These are phyloP conservation scores for Leptomonas pyrrhocoris DNA, from an alignment of 208 protist species.

Conservation along the genomic window DNA sequence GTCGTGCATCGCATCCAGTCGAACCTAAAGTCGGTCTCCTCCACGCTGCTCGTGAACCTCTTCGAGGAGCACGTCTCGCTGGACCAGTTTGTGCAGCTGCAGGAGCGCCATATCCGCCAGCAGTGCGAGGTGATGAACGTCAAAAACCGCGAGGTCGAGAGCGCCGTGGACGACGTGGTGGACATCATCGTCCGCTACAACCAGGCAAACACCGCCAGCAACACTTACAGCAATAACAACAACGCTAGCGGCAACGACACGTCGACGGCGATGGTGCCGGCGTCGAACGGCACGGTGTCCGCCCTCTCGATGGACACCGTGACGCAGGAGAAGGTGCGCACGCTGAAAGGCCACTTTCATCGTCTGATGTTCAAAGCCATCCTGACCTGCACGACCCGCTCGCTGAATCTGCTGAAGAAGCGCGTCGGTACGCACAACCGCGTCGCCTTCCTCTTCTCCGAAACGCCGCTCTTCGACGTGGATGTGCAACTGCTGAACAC, in stretches of 20 bases:
- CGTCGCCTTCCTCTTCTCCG: conserved; percentile 92
- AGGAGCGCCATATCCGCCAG: conserved; percentile 90
- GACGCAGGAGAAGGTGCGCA: conserved; percentile 80
- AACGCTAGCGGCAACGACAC: conserved; percentile 60
- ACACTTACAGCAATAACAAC: conserved; percentile 33
- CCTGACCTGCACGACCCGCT: conserved; percentile 89
- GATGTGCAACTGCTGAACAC: conserved; percentile 92
- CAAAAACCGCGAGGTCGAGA: conserved; percentile 94
- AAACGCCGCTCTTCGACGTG: conserved; percentile 96
- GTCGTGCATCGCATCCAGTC: conserved; percentile 92
- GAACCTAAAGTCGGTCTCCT: conserved; percentile 91
- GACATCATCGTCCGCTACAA: conserved; percentile 62
- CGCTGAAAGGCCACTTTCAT: conserved; percentile 91
- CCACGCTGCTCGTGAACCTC: conserved; percentile 87
- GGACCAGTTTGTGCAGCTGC: conserved; percentile 92
- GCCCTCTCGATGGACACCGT: conserved; percentile 49
- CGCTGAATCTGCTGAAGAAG: conserved; percentile 92
- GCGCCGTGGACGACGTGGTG: conserved; percentile 90
- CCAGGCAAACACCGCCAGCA: conserved; percentile 23
- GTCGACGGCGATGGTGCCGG: conserved; percentile 81
- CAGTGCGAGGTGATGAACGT: conserved; percentile 92
- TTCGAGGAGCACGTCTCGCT: conserved; percentile 85
- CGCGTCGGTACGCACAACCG: conserved; percentile 90
- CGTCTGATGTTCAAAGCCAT: conserved; percentile 93
- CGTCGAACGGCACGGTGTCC: conserved; percentile 88